Conservation (phyloP, 805 yeast species). For the Teunomyces panamensis region DNA sequence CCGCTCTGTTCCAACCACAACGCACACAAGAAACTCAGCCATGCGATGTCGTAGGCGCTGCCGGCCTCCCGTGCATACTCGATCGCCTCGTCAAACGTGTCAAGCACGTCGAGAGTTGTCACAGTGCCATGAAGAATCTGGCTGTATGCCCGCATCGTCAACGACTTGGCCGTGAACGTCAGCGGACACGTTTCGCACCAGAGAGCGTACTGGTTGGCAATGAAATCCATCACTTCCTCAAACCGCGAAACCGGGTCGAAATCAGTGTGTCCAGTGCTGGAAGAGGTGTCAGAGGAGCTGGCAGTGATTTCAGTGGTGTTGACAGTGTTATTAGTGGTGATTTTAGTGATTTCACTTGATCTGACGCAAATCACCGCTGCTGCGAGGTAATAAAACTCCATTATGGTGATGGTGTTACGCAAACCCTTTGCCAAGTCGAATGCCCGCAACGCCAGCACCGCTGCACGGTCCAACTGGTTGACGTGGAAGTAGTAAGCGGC, state of each 20-base stretch:
- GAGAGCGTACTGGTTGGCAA: constrained; percentile 19
- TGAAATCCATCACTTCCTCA: background rate
- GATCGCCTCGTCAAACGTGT: constrained; percentile 45
- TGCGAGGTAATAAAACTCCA: constrained; percentile 19
- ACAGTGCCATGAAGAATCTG: constrained; percentile 9
- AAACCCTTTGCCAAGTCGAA: constrained; percentile 19
- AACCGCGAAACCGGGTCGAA: too few relatives aligned
- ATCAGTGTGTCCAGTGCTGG: background rate
- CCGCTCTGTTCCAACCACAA: constrained; percentile 29
- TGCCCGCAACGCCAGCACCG: constrained; percentile 10
- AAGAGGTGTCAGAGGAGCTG: background rate
- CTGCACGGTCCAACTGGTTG: constrained; percentile 18
- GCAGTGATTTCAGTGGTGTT: background rate
- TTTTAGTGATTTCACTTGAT: background rate
- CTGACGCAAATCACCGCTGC: constrained; percentile 11
- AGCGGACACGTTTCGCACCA: constrained; percentile 37
- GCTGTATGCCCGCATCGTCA: constrained; percentile 30
- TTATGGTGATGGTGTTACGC: constrained; percentile 20
- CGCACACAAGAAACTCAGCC: constrained; percentile 42
- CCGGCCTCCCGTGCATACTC: constrained; percentile 30
- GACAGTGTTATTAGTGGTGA: constrained; percentile 10
- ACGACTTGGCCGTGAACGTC: constrained; percentile 36
- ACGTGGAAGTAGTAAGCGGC: constrained; percentile 10
- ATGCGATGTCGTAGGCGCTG: constrained; percentile 36
- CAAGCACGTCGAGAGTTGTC: constrained; percentile 38